Percentiles rank a stretch among this genome's conserved stretches.
phyloP scores from a whole-genome alignment of 2,329 filamentous ascomycete species.

The Exophiala viscosa region DNA sequence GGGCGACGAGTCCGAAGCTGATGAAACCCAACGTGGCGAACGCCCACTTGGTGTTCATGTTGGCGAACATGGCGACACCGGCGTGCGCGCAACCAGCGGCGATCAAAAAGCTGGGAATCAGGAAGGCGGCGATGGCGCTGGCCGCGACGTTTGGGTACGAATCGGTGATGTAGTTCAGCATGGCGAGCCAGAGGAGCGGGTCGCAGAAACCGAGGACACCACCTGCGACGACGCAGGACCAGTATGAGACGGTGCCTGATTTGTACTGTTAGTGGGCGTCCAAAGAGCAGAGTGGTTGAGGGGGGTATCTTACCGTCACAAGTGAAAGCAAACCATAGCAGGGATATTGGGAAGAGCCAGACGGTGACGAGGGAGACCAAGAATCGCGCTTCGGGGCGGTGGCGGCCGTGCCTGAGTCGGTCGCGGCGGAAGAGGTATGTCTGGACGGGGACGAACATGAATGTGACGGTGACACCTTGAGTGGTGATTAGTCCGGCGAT shows the following conservation, averaged over 20 bases:
- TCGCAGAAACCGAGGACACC: constrained; percentile 41
- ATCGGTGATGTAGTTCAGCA: constrained; percentile 45
- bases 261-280: neutral
- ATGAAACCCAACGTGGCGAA: constrained; percentile 42
- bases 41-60: constrained; percentile 41
- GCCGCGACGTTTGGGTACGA: constrained; percentile 42
- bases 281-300: too few relatives aligned
- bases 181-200: constrained; percentile 43
- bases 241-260: constrained; percentile 33
- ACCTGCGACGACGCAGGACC: constrained; percentile 42
- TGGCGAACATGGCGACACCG: constrained; percentile 39
- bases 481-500: neutral
- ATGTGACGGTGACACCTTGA: constrained; percentile 38
- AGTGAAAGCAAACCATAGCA: constrained; percentile 45
- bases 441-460: constrained; percentile 42
- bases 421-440: constrained; percentile 42
- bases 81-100: constrained; percentile 41
- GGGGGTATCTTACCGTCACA: constrained; percentile 33
- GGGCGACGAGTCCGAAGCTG: constrained; percentile 37
- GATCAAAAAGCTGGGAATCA: constrained; percentile 43
- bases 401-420: constrained; percentile 32
- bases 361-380: constrained; percentile 41
- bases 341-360: constrained; percentile 42
- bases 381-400: constrained; percentile 42
- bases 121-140: constrained; percentile 42